A percentile compares a stretch with the other conserved stretches of the same genome.
These are phyloP conservation scores for Rhynchospora breviuscula DNA, from an alignment of 176 grass and related monocot genomes.

Conservation along the genomic window DNA sequence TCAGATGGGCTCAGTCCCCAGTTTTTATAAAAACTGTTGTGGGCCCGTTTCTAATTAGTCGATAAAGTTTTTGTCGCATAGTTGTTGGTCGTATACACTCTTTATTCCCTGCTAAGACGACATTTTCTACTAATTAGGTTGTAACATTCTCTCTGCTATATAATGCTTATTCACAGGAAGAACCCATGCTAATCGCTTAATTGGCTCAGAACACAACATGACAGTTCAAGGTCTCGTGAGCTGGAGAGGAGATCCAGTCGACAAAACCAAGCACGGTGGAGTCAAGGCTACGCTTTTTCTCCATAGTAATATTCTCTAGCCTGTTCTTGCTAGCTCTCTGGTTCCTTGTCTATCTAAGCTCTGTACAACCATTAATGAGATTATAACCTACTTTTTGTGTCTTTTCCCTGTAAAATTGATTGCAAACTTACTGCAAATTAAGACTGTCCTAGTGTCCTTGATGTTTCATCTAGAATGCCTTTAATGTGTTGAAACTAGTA, in stretches of 20 bases:
- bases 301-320: slow-evolving; percentile 29
- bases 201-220: slow-evolving; percentile 25
- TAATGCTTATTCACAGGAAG: background rate
- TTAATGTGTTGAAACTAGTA: background rate
- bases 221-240: slow-evolving; percentile 34
- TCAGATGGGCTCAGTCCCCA: no score
- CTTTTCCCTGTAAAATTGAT: background rate
- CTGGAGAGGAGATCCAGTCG: slow-evolving; percentile 45
- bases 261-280: slow-evolving; percentile 50
- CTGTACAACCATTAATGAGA: background rate
- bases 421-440: background rate
- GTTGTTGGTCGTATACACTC: background rate
- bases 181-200: background rate
- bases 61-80: background rate
- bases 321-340: no score
- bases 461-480: background rate
- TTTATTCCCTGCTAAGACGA: background rate
- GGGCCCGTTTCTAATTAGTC: background rate
- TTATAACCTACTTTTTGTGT: background rate
- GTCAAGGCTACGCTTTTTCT: slow-evolving; percentile 47
- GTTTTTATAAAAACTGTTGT: background rate
- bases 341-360: background rate
- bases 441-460: background rate
- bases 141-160: background rate
- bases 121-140: background rate